phyloP scores from a whole-genome alignment of 768 basidiomycete species.

The Lentinula lateritia region DNA sequence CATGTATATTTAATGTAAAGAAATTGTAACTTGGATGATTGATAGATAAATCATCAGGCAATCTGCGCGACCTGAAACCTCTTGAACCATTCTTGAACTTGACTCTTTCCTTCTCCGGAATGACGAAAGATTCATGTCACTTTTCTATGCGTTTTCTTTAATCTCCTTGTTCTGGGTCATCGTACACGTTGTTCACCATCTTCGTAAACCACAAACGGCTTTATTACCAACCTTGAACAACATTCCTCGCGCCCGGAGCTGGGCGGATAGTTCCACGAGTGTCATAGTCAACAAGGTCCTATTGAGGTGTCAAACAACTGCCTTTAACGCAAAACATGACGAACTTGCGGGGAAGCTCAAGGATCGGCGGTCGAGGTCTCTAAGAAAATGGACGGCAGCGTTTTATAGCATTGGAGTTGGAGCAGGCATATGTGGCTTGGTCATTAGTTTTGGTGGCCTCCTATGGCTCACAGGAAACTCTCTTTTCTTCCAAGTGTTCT shows the following conservation, averaged over 20 bases:
- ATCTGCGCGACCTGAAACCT: too few species aligned
- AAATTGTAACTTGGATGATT: too few species aligned
- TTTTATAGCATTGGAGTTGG: slow-evolving; percentile 50
- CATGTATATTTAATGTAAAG: slow-evolving; percentile 5
- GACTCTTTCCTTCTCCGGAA: not conserved
- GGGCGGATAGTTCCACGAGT: not conserved
- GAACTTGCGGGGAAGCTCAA: slow-evolving; percentile 29
- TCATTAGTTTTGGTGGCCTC: slow-evolving; percentile 33
- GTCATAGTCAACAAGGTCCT: slow-evolving; percentile 22
- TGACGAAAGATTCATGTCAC: not conserved
- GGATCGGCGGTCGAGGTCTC: slow-evolving; percentile 17
- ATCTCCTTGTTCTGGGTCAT: not conserved
- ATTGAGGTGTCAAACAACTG: slow-evolving; percentile 41
- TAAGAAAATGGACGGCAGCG: slow-evolving; percentile 21
- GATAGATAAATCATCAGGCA: too few species aligned
- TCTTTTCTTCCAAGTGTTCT: slow-evolving; percentile 7
- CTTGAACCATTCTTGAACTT: not conserved
- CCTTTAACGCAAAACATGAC: slow-evolving; percentile 47
- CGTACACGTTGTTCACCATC: not conserved
- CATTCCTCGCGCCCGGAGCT: not conserved
- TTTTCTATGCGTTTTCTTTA: not conserved
- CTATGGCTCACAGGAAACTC: slow-evolving; percentile 23
- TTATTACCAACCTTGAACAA: not conserved
- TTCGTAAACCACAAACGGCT: not conserved
- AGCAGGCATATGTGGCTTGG: slow-evolving; percentile 43